Conservation (phyloP, 176 grass and related monocot species). For the Ensete glaucum region DNA sequence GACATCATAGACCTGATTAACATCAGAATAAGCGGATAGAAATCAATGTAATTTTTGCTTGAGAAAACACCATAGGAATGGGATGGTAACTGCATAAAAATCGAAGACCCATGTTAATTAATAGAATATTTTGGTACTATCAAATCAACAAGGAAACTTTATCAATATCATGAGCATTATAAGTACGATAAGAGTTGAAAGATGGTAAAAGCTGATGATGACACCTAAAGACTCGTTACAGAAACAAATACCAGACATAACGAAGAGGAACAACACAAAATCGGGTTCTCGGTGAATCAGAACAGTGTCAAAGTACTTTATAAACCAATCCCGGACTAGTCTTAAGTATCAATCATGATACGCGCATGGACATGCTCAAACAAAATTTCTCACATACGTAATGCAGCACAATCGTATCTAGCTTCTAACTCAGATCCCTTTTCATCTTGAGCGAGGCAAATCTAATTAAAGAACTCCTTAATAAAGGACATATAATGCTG, state of each 20-base stretch:
- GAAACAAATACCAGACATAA: too few relatives aligned
- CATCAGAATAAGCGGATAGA: slow-evolving; percentile 94
- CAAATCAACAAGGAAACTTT: not conserved
- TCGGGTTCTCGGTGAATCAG: too few relatives aligned
- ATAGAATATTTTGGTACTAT: not conserved
- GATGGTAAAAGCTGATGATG: not conserved
- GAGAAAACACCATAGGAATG: slow-evolving; percentile 85
- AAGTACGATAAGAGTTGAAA: not conserved
- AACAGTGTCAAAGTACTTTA: too few relatives aligned
- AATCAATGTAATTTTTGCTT: slow-evolving; percentile 91
- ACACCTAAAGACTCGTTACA: too few relatives aligned
- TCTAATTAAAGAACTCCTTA: too few relatives aligned
- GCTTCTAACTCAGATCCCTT: not conserved
- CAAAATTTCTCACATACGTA: not conserved
- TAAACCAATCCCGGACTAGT: too few relatives aligned
- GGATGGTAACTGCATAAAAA: slow-evolving; percentile 64
- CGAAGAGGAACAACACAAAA: too few relatives aligned
- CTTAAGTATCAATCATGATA: not conserved
- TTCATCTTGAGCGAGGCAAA: too few relatives aligned
- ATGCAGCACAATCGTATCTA: not conserved
- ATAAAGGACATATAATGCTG: not conserved
- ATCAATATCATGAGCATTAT: not conserved
- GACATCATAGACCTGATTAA: slow-evolving; percentile 60
- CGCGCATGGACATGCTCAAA: not conserved
- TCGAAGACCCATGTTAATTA: not conserved